Evolutionary conservation across 2,329 filamentous ascomycete genomes (phyloP), one percentile per base, ranked within the genome.

Genomic region (Aspergillus quadrilineatus): DNA sequence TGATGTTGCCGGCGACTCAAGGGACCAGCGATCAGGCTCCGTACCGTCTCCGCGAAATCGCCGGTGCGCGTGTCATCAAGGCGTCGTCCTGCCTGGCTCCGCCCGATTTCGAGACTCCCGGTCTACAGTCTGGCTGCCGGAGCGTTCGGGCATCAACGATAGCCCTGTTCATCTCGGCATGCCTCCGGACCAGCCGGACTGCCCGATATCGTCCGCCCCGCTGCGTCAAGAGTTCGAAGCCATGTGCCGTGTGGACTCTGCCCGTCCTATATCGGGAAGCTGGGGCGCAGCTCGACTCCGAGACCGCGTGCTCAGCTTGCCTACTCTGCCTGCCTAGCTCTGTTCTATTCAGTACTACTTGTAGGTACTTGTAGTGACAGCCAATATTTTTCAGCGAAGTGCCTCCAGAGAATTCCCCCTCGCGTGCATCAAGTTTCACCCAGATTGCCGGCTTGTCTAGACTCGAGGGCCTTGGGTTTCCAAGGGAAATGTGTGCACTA

Each of bases 151-250:
- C 50, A 53, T 45, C 50, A 46, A 53, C 28, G 7, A 17, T 42
- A 22, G 22, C 22, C 37, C 50, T 39, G 15, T 42, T n/a, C 34
- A 50, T 30, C 50, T 61, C 59, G 57, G 59, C 51, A 47, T 36
- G 39, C 53, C 58, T 62, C 61, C 61, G 60, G 60, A 50, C 61
- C 60, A 63, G 56, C 58, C 60, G 53, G 60, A 55, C 54, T 55
- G 56, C 51, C 58, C 53, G 58, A 62, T 60, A 51, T 52, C 53
- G 53, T 62, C 61, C 61, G 61, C 61, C 60, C 61, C 61, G 60
- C 60, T 42, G 39, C 49, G 22, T 22, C 22, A 22, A 22, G 46
- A 47, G 34, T 9, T 14, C 34, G 10, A 34, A 7, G 7, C 32
- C 32, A 12, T 34, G 14, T 5, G 34, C 34, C 34, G 14, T 37